Evolutionary conservation across 2,329 filamentous ascomycete species (phyloP), one percentile per base, ranked within the genome.

Genomic region (Diplodia scrobiculata): DNA sequence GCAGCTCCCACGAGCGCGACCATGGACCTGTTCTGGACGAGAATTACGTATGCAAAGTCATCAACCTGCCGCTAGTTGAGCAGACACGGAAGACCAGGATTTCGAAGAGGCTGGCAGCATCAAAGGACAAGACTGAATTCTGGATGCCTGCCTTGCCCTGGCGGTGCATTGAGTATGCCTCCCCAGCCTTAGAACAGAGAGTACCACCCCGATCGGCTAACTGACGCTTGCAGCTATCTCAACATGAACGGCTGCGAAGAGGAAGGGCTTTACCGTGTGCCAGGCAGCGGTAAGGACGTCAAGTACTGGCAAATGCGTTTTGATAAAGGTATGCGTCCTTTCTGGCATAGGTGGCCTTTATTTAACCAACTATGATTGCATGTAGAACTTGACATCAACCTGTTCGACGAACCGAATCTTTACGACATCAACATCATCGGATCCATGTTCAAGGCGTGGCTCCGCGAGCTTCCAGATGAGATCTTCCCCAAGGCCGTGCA

Each of bases 71-170:
- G 1, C 81, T 98, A 34, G 84, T 96, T 29, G 90, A 97, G 75
- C 94, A 98, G 79, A 93, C 93, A 6, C 87, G 94, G n/a, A 83
- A 88, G 69, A 97, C 94, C 0, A 86, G 94, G 69, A 97, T 98
- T 74, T 96, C 92, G 7, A 96, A 94, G 78, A 87, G 90, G 34
- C 81, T 98, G 51, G 91, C 96, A 73, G 87, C 91, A 68, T 97
- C 93, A 10, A 87, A 89, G 68, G 94, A 98, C 74, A 97, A 97
- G 82, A 98, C 94, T 0, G 94, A 97, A 74, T 98, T 96, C 74
- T 98, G 94, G 94, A 97, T 98, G 93, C 94, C 94, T 13, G 91
- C 92, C 6, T 89, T 98, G 67, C 93, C 94, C 0, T 97, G 94
- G 90, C 86, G 94, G 69, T 96, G 92, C 67, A 97, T 98, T 70